These are phyloP conservation scores for Nannochloropsis gaditana DNA, from an alignment of 108 stramenopile genomes.

Conservation along the genomic window DNA sequence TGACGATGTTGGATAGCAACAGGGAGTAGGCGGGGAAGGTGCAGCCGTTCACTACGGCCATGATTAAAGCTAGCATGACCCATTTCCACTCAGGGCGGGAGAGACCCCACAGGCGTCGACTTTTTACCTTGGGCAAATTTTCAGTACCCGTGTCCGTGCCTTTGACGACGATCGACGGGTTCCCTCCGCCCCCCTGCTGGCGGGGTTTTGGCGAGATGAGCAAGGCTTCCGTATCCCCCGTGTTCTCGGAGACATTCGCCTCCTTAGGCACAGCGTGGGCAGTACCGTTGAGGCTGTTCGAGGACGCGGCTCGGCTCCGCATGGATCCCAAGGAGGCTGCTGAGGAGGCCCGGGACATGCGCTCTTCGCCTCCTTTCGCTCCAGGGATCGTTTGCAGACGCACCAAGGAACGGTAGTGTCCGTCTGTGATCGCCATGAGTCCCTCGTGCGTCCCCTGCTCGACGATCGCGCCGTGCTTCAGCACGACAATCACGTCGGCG, in stretches of 20 bases:
- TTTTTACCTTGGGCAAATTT: background rate
- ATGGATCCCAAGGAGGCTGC: background rate
- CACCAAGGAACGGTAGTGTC: constrained; percentile 66
- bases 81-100: constrained; percentile 30
- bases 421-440: constrained; percentile 56
- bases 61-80: constrained; percentile 18
- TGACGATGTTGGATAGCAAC: constrained; percentile 1
- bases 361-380: constrained; percentile 7
- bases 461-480: constrained; percentile 62
- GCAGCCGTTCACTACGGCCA: background rate
- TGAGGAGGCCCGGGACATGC: background rate
- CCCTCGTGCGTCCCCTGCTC: constrained; percentile 84
- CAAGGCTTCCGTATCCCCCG: background rate
- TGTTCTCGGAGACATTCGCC: background rate
- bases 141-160: background rate
- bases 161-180: background rate
- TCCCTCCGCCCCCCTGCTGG: background rate
- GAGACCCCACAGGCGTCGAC: constrained; percentile 33
- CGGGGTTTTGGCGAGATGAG: background rate
- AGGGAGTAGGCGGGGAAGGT: background rate
- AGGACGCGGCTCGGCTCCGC: background rate
- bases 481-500: constrained; percentile 50
- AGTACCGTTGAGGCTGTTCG: background rate
- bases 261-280: background rate
- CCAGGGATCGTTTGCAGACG: constrained; percentile 58